Conservation (phyloP, 495 filamentous ascomycete species). For the Podospora pseudocomata region DNA sequence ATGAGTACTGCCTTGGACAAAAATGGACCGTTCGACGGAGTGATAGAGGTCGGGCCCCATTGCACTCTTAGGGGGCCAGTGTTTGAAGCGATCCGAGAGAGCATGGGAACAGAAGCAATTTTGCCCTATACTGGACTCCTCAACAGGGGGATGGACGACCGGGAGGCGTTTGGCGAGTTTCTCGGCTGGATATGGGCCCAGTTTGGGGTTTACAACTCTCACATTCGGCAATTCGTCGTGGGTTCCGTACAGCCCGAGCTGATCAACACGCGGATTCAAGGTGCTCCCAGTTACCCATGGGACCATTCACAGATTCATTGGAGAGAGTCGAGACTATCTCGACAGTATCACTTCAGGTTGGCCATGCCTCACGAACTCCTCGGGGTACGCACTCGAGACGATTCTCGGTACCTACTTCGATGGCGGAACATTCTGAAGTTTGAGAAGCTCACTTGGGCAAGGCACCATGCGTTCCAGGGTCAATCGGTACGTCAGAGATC, state of each 20-base stretch:
- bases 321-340: constrained; percentile 47
- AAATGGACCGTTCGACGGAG: constrained; percentile 40
- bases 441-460: constrained; percentile 42
- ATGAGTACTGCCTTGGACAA: constrained; percentile 36
- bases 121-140: constrained; percentile 44
- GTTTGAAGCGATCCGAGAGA: constrained; percentile 39
- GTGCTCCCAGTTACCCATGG: constrained; percentile 47
- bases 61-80: constrained; percentile 50
- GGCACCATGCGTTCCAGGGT: constrained; percentile 43
- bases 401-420: constrained; percentile 38
- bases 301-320: constrained; percentile 46
- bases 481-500: constrained; percentile 19
- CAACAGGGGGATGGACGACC: constrained; percentile 36
- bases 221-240: constrained; percentile 36
- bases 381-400: constrained; percentile 43
- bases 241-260: constrained; percentile 30
- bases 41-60: constrained; percentile 57
- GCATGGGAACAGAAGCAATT: background rate
- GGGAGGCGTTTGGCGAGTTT: constrained; percentile 42
- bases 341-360: constrained; percentile 40
- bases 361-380: constrained; percentile 46
- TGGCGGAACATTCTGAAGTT: constrained; percentile 48
- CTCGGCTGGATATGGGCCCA: constrained; percentile 50
- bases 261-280: constrained; percentile 25
- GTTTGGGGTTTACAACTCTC: constrained; percentile 27